Conservation (phyloP, 371 early-diverging fungal species). For the Zopfochytrium polystomum region DNA sequence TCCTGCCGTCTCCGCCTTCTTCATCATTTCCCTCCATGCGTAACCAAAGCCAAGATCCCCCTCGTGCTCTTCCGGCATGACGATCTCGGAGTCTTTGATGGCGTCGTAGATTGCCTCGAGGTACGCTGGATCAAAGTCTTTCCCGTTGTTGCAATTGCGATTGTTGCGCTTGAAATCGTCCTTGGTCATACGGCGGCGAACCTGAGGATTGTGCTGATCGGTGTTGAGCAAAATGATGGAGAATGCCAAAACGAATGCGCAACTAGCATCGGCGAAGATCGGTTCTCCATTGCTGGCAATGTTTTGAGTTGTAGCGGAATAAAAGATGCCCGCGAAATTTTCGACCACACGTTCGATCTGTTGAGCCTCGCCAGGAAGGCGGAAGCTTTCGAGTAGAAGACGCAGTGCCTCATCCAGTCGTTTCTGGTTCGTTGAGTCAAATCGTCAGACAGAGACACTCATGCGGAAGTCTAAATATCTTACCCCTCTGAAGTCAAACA, state of each 20-base stretch:
- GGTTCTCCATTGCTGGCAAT: no score
- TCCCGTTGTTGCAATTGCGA: constrained; percentile 47
- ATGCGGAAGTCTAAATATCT: constrained; percentile 9
- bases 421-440: constrained; percentile 22
- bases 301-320: constrained; percentile 22
- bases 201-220: constrained; percentile 62
- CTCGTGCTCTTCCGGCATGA: constrained; percentile 60
- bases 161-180: constrained; percentile 56
- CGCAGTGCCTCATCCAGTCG: constrained; percentile 59
- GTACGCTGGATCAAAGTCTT: constrained; percentile 49
- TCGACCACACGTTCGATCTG: constrained; percentile 62
- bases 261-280: constrained; percentile 27
- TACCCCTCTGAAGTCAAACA: constrained; percentile 43
- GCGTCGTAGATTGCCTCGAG: constrained; percentile 48
- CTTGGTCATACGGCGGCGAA: constrained; percentile 53
- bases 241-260: constrained; percentile 55
- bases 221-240: constrained; percentile 69
- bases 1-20: constrained; percentile 48
- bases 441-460: not conserved
- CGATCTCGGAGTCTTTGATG: constrained; percentile 53
- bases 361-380: constrained; percentile 67
- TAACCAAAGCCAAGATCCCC: constrained; percentile 92
- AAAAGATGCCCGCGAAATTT: constrained; percentile 54
- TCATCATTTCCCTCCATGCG: constrained; percentile 86
- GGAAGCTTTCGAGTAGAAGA: constrained; percentile 55